A percentile compares a stretch with the other conserved stretches of the same genome.
These are phyloP conservation scores for Pyrus hybrid DNA, from an alignment of 331 rosid species.

Conservation along the genomic window DNA sequence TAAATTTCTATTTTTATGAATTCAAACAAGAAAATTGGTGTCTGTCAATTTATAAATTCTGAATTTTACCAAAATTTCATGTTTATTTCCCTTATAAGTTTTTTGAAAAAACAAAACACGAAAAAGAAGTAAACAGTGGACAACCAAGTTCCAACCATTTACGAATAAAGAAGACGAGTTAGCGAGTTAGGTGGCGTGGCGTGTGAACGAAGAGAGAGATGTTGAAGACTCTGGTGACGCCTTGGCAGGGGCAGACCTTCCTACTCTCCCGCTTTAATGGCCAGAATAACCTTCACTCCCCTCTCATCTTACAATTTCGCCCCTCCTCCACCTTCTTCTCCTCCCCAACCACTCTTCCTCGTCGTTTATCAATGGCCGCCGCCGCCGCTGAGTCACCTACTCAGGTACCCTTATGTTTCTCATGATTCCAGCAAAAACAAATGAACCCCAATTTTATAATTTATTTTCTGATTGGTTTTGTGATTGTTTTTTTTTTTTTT, in stretches of 20 bases:
- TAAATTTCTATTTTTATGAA: no score
- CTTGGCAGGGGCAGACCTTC: constrained; percentile 40
- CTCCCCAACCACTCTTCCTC: constrained; percentile 15
- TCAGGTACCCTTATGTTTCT: constrained; percentile 17
- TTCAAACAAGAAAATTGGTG: no score
- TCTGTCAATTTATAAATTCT: no score
- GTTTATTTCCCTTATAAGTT: no score
- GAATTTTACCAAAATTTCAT: no score
- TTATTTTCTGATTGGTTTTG: neutral
- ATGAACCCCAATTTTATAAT: neutral
- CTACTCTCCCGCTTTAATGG: constrained; percentile 27
- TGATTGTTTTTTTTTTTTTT: neutral
- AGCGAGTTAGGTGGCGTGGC: neutral
- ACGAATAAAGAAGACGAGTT: neutral
- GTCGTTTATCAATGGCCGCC: constrained; percentile 63
- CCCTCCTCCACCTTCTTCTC: constrained; percentile 21
- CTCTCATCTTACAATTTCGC: constrained; percentile 21
- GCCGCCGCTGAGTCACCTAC: constrained; percentile 45
- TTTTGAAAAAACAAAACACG: no score
- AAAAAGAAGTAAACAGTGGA: no score
- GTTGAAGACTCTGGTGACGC: constrained; percentile 50
- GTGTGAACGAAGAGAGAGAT: neutral
- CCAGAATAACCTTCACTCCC: constrained; percentile 24
- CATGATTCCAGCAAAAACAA: neutral
- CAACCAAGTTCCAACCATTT: neutral